Conservation (phyloP, 225 moss, liverwort and hornwort species). For the Sphagnum tenellum region DNA sequence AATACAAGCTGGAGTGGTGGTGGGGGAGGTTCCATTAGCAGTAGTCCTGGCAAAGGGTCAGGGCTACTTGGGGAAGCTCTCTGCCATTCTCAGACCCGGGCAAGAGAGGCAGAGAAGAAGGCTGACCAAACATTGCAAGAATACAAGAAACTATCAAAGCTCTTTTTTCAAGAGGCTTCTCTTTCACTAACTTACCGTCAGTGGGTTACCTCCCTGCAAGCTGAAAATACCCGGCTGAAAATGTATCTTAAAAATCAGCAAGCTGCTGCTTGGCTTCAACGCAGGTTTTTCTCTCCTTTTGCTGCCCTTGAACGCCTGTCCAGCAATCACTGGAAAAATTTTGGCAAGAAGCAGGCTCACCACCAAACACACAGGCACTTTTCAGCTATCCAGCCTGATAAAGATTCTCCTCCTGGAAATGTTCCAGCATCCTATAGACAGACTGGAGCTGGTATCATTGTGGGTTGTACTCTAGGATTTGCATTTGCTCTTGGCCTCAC, state of each 20-base stretch:
- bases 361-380: constrained; percentile 49
- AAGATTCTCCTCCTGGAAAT: constrained; percentile 13
- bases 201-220: constrained; percentile 65
- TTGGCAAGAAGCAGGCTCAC: constrained; percentile 30
- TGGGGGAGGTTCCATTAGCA: constrained; percentile 21
- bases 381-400: constrained; percentile 44
- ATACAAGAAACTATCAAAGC: constrained; percentile 44
- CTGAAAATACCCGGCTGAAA: constrained; percentile 76
- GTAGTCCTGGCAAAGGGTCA: constrained; percentile 36
- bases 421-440: constrained; percentile 11
- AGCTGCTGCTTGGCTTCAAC: constrained; percentile 60
- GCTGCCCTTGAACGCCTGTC: constrained; percentile 56
- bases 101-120: constrained; percentile 79
- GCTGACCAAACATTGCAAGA: constrained; percentile 58
- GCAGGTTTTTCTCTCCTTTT: constrained; percentile 66
- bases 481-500: constrained; percentile 83
- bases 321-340: constrained; percentile 45
- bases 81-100: constrained; percentile 86
- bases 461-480: constrained; percentile 75
- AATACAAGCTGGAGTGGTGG: constrained; percentile 57
- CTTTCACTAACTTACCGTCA: constrained; percentile 78
- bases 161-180: constrained; percentile 82
- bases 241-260: constrained; percentile 56
- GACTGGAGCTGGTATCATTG: constrained; percentile 41
- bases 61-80: constrained; percentile 73